Evolutionary conservation across 2,329 filamentous ascomycete species (phyloP).

Genomic region (Diaporthe sp.): DNA sequence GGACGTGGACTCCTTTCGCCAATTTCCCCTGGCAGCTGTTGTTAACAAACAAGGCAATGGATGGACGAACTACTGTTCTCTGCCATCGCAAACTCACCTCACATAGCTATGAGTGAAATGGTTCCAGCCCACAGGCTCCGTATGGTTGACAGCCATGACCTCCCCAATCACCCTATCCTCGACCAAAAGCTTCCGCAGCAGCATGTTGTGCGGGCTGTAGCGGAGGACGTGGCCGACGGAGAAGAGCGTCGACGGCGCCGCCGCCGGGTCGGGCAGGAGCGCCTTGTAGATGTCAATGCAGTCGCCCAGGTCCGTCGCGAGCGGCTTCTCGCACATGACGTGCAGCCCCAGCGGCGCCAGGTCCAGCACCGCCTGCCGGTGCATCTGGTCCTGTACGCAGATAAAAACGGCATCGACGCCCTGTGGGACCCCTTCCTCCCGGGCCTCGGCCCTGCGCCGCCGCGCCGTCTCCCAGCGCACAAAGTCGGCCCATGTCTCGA

Average conservation of each 20-base stretch:
- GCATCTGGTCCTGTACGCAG: constrained; percentile 24
- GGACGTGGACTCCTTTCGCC: constrained; percentile 18
- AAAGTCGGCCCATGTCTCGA: not conserved
- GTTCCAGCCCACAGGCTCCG: constrained; percentile 20
- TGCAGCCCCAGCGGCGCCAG: not conserved
- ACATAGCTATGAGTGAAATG: constrained; percentile 24
- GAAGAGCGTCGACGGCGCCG: constrained; percentile 11
- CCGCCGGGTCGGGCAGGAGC: not conserved
- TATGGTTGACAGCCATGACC: constrained; percentile 12
- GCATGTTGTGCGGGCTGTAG: constrained; percentile 22
- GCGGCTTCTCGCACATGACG: constrained; percentile 25
- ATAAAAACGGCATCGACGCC: constrained; percentile 21
- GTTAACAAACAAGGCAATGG: not conserved
- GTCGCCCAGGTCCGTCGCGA: not conserved
- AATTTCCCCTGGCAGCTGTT: not conserved
- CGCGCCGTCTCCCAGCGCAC: constrained; percentile 21
- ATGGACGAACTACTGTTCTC: accelerated
- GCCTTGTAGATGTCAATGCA: constrained; percentile 21
- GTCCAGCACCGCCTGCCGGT: not conserved
- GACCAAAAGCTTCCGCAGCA: constrained; percentile 16
- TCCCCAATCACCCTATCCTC: constrained; percentile 20
- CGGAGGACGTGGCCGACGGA: constrained; percentile 15
- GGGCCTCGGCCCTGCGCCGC: not conserved
- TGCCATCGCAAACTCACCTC: not conserved
- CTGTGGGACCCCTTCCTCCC: not conserved